Evolutionary conservation across 1,284 basidiomycete genomes (phyloP).

Genomic region (Rhodofomes roseus): DNA sequence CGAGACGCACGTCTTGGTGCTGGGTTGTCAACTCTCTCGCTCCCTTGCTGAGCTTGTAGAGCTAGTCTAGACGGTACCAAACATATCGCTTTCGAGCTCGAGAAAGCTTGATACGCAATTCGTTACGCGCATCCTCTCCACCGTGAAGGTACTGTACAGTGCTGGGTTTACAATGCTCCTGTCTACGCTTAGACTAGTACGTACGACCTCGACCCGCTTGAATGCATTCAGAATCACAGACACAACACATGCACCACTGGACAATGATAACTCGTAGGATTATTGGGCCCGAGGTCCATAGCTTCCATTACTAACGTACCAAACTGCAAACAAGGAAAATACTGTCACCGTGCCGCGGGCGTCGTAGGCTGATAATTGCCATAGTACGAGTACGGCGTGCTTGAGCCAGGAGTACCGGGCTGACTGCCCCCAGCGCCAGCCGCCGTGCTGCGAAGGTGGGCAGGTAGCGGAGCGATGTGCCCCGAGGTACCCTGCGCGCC

Average conservation of each 20-base stretch:
- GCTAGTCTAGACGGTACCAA: constrained; percentile 31
- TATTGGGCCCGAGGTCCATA: constrained; percentile 3
- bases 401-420: constrained; percentile 18
- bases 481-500: constrained; percentile 21
- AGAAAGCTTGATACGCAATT: neutral
- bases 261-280: neutral
- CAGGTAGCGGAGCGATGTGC: constrained; percentile 35
- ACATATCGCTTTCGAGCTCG: constrained; percentile 1
- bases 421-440: constrained; percentile 14
- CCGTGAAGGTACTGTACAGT: neutral
- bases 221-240: neutral
- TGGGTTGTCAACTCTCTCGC: constrained; percentile 32
- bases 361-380: constrained; percentile 20
- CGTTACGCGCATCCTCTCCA: neutral
- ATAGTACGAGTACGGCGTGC: constrained; percentile 19
- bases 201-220: neutral
- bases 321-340: constrained; percentile 3
- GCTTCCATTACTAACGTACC: constrained; percentile 14
- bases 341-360: constrained; percentile 17
- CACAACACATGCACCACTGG: neutral
- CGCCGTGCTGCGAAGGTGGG: constrained; percentile 31
- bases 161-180: neutral
- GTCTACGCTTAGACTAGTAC: neutral
- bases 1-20: constrained; percentile 21
- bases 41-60: constrained; percentile 19